Conservation (phyloP, 805 yeast species). For the Dipodascopsis uninucleata region DNA sequence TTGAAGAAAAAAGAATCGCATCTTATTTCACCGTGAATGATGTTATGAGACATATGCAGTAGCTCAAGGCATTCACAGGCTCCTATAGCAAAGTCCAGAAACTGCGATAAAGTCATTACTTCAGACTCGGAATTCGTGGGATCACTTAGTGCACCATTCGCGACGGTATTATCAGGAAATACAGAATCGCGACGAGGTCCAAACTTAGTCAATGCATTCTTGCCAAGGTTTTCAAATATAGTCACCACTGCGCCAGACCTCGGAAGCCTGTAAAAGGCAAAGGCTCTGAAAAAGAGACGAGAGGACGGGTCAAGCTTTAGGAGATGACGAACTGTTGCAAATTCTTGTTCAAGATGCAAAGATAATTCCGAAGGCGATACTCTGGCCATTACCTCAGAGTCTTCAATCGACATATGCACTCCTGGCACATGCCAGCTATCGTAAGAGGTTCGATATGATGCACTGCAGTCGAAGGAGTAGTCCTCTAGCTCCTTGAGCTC, state of each 20-base stretch:
- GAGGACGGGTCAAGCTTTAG: slow-evolving; percentile 22
- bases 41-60: slow-evolving; percentile 23
- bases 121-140: slow-evolving; percentile 4
- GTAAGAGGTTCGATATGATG: slow-evolving; percentile 18
- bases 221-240: slow-evolving; percentile 23
- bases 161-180: slow-evolving; percentile 2
- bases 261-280: slow-evolving; percentile 15
- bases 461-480: slow-evolving; percentile 18
- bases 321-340: slow-evolving; percentile 23
- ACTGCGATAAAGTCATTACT: slow-evolving; percentile 22
- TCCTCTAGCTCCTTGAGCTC: slow-evolving; percentile 11
- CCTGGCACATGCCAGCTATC: slow-evolving; percentile 24
- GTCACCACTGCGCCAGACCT: slow-evolving; percentile 22
- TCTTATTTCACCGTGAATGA: slow-evolving; percentile 29
- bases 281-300: slow-evolving; percentile 19
- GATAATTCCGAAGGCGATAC: slow-evolving; percentile 18
- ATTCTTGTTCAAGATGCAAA: slow-evolving; percentile 26
- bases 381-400: slow-evolving; percentile 20
- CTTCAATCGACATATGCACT: slow-evolving; percentile 11
- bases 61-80: slow-evolving; percentile 26
- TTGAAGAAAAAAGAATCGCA: slow-evolving; percentile 27
- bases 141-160: not conserved
- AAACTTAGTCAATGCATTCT: slow-evolving; percentile 16
- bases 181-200: slow-evolving; percentile 12
- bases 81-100: slow-evolving; percentile 28